These are phyloP conservation scores for Bruguiera parviflora DNA, from an alignment of 345 rosid species.

Conservation along the genomic window DNA sequence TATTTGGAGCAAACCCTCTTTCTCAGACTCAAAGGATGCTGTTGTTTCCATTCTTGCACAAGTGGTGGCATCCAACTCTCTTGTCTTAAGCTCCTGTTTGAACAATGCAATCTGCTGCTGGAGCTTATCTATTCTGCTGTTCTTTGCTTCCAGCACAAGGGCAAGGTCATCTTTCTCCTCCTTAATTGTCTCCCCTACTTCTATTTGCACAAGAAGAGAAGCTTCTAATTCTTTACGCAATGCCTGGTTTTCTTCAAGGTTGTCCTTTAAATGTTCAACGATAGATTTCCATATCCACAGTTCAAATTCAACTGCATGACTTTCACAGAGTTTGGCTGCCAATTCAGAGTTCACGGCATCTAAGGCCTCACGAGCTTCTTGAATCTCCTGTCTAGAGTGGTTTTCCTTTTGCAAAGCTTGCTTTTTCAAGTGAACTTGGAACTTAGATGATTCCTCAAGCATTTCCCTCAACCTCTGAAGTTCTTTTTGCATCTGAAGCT, in stretches of 20 bases:
- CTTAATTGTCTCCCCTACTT: constrained; percentile 1
- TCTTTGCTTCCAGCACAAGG: background rate
- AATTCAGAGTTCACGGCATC: background rate
- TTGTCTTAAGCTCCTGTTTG: background rate
- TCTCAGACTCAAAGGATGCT: background rate
- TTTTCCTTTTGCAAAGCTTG: background rate
- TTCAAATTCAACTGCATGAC: background rate
- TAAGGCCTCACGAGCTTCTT: background rate
- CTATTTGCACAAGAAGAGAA: background rate
- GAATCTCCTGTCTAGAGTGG: background rate
- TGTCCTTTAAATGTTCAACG: background rate
- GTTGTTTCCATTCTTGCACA: no score
- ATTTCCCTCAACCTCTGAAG: background rate
- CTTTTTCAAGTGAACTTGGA: background rate
- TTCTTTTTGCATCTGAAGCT: background rate
- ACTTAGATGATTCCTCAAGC: constrained; percentile 2
- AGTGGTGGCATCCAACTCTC: background rate
- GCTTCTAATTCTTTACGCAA: constrained; percentile 2
- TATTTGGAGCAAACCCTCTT: background rate
- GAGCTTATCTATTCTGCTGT: background rate
- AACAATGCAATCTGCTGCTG: background rate
- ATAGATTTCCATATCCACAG: constrained; percentile 4
- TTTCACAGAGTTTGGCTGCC: background rate
- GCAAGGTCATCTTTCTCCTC: background rate
- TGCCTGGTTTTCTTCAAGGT: background rate